A percentile compares a stretch with the other conserved stretches of the same genome.
Evolutionary conservation across 2,329 filamentous ascomycete genomes (phyloP).

Genomic region (Colletotrichum liriopes): DNA sequence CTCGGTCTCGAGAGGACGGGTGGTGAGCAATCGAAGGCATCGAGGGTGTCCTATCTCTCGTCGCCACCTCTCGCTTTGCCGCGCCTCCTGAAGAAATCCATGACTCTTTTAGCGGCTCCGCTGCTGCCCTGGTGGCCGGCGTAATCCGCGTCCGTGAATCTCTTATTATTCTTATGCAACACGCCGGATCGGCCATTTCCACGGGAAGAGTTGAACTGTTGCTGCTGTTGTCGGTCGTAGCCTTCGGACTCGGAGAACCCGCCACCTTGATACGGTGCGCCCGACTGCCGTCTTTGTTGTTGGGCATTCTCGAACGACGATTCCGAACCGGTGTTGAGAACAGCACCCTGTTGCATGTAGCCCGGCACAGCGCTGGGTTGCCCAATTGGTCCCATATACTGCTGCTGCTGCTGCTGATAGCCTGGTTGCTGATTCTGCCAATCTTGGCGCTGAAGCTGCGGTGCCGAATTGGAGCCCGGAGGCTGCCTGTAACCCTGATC

Average conservation of each 20-base stretch:
- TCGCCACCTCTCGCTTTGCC: constrained; percentile 80
- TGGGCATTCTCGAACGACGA: constrained; percentile 63
- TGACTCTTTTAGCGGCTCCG: constrained; percentile 90
- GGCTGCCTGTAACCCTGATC: constrained; percentile 39
- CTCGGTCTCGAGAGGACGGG: constrained; percentile 16
- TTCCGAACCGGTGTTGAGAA: constrained; percentile 68
- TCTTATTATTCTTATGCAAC: constrained; percentile 88
- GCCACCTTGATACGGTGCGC: constrained; percentile 60
- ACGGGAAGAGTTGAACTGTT: constrained; percentile 53
- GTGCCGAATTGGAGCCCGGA: constrained; percentile 39
- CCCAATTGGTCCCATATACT: constrained; percentile 54
- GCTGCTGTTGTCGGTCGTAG: constrained; percentile 59
- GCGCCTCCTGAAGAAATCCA: constrained; percentile 97
- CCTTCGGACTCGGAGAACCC: constrained; percentile 60
- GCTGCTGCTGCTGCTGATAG: constrained; percentile 55
- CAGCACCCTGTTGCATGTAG: constrained; percentile 63
- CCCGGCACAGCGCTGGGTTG: constrained; percentile 62
- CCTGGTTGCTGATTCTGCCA: constrained; percentile 49
- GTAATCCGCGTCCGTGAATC: constrained; percentile 86
- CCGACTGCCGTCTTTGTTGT: constrained; percentile 52
- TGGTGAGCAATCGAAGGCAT: constrained; percentile 32
- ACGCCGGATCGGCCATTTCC: constrained; percentile 39
- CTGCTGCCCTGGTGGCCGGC: constrained; percentile 84
- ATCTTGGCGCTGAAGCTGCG: constrained; percentile 53
- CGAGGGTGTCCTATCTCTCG: constrained; percentile 58